These are phyloP conservation scores for Crucibulum laeve DNA, from an alignment of 768 basidiomycete genomes.

Conservation along the genomic window DNA sequence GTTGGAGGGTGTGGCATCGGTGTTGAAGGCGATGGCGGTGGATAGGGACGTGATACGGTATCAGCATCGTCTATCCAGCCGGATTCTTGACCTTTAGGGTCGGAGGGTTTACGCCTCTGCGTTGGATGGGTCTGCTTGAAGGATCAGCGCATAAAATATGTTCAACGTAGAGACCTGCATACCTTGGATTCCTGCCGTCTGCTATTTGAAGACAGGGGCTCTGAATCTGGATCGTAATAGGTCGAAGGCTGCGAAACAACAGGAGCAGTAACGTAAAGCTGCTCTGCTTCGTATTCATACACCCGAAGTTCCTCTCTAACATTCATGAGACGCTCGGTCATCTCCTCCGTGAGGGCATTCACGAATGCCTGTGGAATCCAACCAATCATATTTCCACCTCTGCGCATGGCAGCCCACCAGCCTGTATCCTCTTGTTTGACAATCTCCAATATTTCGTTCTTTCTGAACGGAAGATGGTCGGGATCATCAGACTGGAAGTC, in stretches of 20 bases:
- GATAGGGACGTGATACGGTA: constrained; percentile 15
- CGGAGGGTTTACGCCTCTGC: neutral
- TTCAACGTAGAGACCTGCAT: too few relatives aligned
- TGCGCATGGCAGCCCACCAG: constrained; percentile 78
- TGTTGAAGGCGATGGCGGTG: constrained; percentile 33
- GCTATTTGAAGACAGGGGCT: constrained; percentile 6
- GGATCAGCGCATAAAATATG: too few relatives aligned
- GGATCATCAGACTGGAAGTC: constrained; percentile 64
- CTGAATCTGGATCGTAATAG: constrained; percentile 18
- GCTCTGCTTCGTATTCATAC: constrained; percentile 44
- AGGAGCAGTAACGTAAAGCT: constrained; percentile 34
- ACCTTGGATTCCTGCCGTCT: neutral
- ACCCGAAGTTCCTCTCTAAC: constrained; percentile 40
- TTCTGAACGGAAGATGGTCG: constrained; percentile 56
- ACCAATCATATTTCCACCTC: constrained; percentile 48
- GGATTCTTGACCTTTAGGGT: too few relatives aligned
- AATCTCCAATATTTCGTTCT: constrained; percentile 65
- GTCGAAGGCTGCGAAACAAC: constrained; percentile 22
- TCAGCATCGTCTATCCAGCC: neutral
- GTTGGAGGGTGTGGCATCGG: constrained; percentile 33
- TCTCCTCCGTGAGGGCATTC: constrained; percentile 43
- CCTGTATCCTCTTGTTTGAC: constrained; percentile 68
- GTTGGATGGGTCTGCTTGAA: neutral
- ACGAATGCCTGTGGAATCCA: constrained; percentile 81
- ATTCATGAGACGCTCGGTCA: constrained; percentile 41